Base-by-base conservation (phyloP, 176 grass and related monocot species). In the maize (Zea mays) region DNA sequence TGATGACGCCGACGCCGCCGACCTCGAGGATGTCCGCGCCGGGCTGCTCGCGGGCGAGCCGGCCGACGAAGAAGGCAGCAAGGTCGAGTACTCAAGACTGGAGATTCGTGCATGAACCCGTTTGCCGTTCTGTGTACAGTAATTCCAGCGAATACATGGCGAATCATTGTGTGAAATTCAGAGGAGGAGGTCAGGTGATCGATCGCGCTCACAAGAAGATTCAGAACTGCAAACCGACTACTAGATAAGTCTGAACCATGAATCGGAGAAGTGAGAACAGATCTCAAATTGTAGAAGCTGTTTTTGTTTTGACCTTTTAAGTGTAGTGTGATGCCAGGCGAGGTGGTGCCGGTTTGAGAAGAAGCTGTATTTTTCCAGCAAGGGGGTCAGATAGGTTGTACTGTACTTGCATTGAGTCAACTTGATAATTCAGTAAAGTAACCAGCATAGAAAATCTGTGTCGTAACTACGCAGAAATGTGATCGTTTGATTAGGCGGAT, bases 1-100 rank as follows among this genome's bases (percentile, higher is more conserved):
- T 6, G 65, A 80, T 4, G 27, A 27, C 27, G 27, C 27, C 27
- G 65, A 81, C 1, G 64, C 5, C 20, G 56, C 2, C 20, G 65
- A 87, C 17, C 42, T 80, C 6, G 86, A 97, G 78, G 88, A 90
- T 4, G 84, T 86, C 55, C 81, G 56, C 10, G 72, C 79, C 6
- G 65, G 82, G 1, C 84, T 97, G 60, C 85, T 97, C 55, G 15
- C 27, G 36, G 84, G 42, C 19, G 70, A 67, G 63, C 59, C 27
- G 36, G 70, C 6, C 41, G 60, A 78, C 8, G 79, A 68, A 66
- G 52, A 2, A 1, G 14, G 41, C 19, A 33, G 44, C 57, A 78
- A 92, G 81, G 69, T 67, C 7, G 19, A 64, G 46, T 89, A 91
- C 21, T 36, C 17, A 27, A 27, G 27, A 27, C 5, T 60, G 10